These are phyloP conservation scores for Ciborinia camelliae DNA, from an alignment of 2,329 filamentous ascomycete species.

Conservation along the genomic window DNA sequence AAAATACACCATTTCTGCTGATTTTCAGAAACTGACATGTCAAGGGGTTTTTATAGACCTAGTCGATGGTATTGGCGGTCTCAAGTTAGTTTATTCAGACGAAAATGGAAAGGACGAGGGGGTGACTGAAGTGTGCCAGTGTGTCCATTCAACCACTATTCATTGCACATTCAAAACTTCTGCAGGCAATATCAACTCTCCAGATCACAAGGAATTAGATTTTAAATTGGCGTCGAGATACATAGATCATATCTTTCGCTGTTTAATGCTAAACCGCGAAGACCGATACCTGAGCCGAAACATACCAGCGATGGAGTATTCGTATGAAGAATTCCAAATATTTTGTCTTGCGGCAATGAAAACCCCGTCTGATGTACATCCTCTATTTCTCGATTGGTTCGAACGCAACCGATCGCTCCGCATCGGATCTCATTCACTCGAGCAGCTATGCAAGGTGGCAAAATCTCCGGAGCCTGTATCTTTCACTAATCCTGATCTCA, in stretches of 20 bases:
- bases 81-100: slow-evolving; percentile 16
- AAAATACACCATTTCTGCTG: slow-evolving; percentile 7
- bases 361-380: neutral
- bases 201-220: neutral
- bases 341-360: neutral
- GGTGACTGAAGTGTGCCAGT: neutral
- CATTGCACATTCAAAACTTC: neutral
- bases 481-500: neutral
- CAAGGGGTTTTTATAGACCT: slow-evolving; percentile 19
- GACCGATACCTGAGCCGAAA: neutral
- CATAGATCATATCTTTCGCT: neutral
- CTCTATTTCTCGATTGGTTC: slow-evolving; percentile 2
- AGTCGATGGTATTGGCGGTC: slow-evolving; percentile 23
- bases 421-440: neutral
- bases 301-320: neutral
- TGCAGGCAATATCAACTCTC: neutral
- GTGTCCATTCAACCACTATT: slow-evolving; percentile 4
- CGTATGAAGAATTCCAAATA: neutral
- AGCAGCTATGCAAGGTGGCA: slow-evolving; percentile 5
- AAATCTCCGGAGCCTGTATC: neutral
- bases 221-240: neutral
- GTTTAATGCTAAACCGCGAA: neutral
- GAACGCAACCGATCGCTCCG: neutral
- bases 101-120: neutral
- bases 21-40: slow-evolving; percentile 14